Evolutionary conservation across 2,329 filamentous ascomycete species (phyloP).

Genomic region (Torrubiellomyces zombiae): DNA sequence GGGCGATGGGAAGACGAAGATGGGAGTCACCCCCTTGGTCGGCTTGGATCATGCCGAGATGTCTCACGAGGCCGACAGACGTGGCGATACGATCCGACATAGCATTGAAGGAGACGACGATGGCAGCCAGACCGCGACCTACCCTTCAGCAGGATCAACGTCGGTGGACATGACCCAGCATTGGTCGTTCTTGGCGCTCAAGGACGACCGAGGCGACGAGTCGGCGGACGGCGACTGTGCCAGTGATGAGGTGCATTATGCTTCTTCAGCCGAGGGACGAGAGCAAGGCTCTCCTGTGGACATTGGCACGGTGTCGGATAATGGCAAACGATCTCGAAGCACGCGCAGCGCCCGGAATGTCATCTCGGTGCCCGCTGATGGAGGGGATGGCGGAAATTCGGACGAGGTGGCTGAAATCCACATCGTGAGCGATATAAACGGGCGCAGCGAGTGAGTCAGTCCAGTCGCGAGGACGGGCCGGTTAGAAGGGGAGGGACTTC

Average conservation of each 20-base stretch:
- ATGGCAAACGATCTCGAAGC: no score
- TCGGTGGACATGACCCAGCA: slow-evolving; percentile 17
- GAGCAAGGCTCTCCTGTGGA: slow-evolving; percentile 8
- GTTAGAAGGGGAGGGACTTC: neutral
- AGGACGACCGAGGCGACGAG: slow-evolving; percentile 13
- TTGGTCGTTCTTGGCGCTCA: slow-evolving; percentile 30
- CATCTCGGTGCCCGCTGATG: slow-evolving; percentile 21
- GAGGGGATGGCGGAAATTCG: slow-evolving; percentile 19
- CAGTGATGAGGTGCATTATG: slow-evolving; percentile 27
- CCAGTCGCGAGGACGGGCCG: neutral
- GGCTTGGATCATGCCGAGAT: slow-evolving; percentile 14
- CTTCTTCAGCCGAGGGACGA: slow-evolving; percentile 21
- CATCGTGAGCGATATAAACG: slow-evolving; percentile 22
- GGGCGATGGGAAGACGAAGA: slow-evolving; percentile 29
- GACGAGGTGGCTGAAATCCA: slow-evolving; percentile 34
- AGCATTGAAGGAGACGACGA: slow-evolving; percentile 34
- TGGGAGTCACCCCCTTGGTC: slow-evolving; percentile 12
- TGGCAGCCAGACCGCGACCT: no score
- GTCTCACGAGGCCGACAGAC: slow-evolving; percentile 17
- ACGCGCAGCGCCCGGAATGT: slow-evolving; percentile 13
- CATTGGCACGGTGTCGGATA: no score
- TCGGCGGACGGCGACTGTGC: slow-evolving; percentile 19
- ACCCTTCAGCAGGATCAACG: slow-evolving; percentile 11
- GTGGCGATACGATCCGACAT: slow-evolving; percentile 16
- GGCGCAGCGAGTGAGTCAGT: slow-evolving; percentile 8